Evolutionary conservation across 805 yeast genomes (phyloP).

Genomic region (Hanseniaspora hatyaiensis): DNA sequence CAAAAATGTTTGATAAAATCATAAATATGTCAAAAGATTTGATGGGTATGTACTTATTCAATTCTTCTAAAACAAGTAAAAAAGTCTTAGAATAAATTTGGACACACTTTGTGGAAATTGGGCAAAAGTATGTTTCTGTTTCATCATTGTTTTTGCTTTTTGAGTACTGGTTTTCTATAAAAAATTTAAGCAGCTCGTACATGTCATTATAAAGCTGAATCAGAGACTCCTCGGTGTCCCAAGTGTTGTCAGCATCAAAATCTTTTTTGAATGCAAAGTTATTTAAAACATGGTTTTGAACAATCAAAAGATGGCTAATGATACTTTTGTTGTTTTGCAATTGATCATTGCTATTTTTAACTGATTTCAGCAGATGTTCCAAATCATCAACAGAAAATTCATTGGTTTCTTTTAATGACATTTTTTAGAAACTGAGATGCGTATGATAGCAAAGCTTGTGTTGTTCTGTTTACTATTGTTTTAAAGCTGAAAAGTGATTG

Average conservation of each 20-base stretch:
- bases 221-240: conserved; percentile 14
- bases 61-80: conserved; percentile 5
- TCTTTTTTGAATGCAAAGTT: conserved; percentile 3
- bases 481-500: no score
- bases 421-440: no score
- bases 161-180: conserved; percentile 9
- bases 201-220: conserved; percentile 16
- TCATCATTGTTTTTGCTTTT: neutral
- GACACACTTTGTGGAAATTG: neutral
- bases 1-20: conserved; percentile 22
- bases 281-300: conserved; percentile 1
- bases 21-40: conserved; percentile 26
- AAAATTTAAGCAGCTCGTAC: conserved; percentile 14
- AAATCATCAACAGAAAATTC: no score
- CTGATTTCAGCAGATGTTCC: no score
- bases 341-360: neutral
- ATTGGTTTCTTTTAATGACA: no score
- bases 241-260: conserved; percentile 8
- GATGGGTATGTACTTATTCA: conserved; percentile 19
- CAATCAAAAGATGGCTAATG: neutral
- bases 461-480: no score
- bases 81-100: conserved; percentile 11
- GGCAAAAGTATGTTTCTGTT: neutral
- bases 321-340: neutral
- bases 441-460: no score